Conservation (phyloP, 352 stramenopile species). For the Phytophthora cryptogea region DNA sequence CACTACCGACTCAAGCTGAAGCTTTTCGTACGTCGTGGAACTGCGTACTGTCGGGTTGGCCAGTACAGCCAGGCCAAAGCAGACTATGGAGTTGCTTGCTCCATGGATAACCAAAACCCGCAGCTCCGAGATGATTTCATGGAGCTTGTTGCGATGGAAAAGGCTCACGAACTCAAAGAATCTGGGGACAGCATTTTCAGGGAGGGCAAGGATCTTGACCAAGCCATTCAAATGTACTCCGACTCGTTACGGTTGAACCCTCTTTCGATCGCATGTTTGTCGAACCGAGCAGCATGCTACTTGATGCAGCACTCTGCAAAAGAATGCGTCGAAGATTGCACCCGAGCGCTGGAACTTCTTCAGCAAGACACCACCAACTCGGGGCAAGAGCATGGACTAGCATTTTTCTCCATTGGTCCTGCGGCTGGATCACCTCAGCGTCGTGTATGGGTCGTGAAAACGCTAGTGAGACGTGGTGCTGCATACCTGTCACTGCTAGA, state of each 20-base stretch:
- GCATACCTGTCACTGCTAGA: conserved; percentile 44
- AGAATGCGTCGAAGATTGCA: conserved; percentile 68
- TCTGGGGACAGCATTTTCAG: conserved; percentile 53
- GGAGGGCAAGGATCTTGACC: conserved; percentile 37
- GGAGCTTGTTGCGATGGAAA: conserved; percentile 63
- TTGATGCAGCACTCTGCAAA: conserved; percentile 52
- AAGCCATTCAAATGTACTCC: conserved; percentile 58
- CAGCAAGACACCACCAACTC: conserved; percentile 36
- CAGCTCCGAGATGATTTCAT: conserved; percentile 71
- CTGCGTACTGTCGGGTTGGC: conserved; percentile 63
- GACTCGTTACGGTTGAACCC: conserved; percentile 61
- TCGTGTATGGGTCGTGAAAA: conserved; percentile 79
- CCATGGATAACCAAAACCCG: conserved; percentile 76
- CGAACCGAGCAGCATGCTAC: conserved; percentile 76
- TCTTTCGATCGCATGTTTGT: conserved; percentile 71
- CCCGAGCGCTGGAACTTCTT: conserved; percentile 54
- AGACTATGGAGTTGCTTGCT: conserved; percentile 79
- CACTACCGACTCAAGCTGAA: conserved; percentile 76
- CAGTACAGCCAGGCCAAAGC: conserved; percentile 71
- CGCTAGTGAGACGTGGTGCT: conserved; percentile 65
- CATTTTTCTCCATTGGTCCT: conserved; percentile 63
- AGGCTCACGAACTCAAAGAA: conserved; percentile 56
- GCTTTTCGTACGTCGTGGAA: conserved; percentile 72
- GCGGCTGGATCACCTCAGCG: conserved; percentile 57
- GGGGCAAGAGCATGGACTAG: conserved; percentile 29